These are phyloP conservation scores for Neurospora sublineolata DNA, from an alignment of 495 filamentous ascomycete genomes.

Conservation along the genomic window DNA sequence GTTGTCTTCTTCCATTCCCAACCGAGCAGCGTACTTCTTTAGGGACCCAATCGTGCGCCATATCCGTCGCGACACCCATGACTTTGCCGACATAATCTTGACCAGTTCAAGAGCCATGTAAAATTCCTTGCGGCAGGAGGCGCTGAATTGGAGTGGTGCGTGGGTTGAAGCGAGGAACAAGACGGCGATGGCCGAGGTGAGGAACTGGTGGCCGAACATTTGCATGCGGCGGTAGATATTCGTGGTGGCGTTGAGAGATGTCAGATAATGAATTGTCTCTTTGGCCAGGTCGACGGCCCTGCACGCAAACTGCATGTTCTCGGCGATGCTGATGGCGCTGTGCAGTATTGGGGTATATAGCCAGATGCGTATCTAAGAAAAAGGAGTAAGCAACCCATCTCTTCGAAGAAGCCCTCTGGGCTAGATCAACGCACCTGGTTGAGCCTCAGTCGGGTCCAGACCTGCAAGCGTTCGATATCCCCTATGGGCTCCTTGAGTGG, in stretches of 20 bases:
- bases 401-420: not conserved
- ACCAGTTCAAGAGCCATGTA: conserved; percentile 78
- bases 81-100: conserved; percentile 66
- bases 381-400: not conserved
- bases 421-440: conserved; percentile 42
- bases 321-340: conserved; percentile 60
- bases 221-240: conserved; percentile 73
- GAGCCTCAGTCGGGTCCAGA: conserved; percentile 55
- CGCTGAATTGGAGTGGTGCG: conserved; percentile 65
- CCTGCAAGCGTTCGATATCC: conserved; percentile 44
- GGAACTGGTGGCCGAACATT: conserved; percentile 78
- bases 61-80: conserved; percentile 64
- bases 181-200: conserved; percentile 68
- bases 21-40: conserved; percentile 65
- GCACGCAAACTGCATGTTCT: conserved; percentile 55
- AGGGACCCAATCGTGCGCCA: conserved; percentile 75
- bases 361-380: conserved; percentile 53
- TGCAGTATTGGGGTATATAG: conserved; percentile 76
- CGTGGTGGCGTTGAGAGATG: conserved; percentile 64
- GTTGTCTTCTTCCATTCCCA: conserved; percentile 49
- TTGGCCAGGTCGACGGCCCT: conserved; percentile 68
- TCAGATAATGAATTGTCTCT: conserved; percentile 65
- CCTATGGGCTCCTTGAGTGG: conserved; percentile 7
- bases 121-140: conserved; percentile 67
- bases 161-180: conserved; percentile 77